Base-by-base conservation (phyloP, 768 basidiomycete genomes). In the Hirschioporus abietinus region DNA sequence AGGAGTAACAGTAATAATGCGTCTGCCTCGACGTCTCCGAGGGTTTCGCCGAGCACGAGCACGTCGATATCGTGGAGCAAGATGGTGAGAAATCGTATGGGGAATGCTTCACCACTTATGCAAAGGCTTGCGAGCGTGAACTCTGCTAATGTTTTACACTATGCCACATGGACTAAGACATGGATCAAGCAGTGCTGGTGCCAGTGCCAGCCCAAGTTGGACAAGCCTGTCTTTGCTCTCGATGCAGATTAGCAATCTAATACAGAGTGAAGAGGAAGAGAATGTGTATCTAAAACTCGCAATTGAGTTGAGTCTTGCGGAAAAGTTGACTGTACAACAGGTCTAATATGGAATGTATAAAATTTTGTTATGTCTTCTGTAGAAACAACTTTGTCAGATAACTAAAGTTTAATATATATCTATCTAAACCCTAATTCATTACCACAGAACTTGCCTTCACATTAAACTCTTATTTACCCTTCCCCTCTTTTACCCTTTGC, bases 251-350 rank as follows among this genome's bases (percentile, higher is more conserved):
- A 34, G 30, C 8, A 52, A 52, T 52, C 3, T 52, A 6, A 15
- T 10, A 20, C 6, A 20, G 4, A 5, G n/a, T 27, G 27, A 66
- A 0, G 80, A 80, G 10, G 81, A 83, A 20, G 81, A 86, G 70
- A 88, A 92, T 67, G 88, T 84, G 18, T 89, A 91, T 69, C 70
- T 92, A 73, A 80, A 76, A 62, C 82, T 86, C 68, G 90, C 86
- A 10, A 82, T 92, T 15, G 87, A 88, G 75, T 73, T 92, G 74
- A 92, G 91, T 72, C 80, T 92, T 27, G 88, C 83, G 0, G 91
- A 92, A 71, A 87, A 86, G n/a, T 68, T 73, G 26, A 77, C 77
- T 65, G 20, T 10, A 15, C 42, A 52, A 52, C 42, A 52, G 15
- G 12, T 52, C 12, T 52, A 52, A 52, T 12, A 52, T 52, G 12